Evolutionary conservation across 108 stramenopile genomes (phyloP), one percentile per base, ranked within the genome.

Genomic region (Cyclotella baltica): DNA sequence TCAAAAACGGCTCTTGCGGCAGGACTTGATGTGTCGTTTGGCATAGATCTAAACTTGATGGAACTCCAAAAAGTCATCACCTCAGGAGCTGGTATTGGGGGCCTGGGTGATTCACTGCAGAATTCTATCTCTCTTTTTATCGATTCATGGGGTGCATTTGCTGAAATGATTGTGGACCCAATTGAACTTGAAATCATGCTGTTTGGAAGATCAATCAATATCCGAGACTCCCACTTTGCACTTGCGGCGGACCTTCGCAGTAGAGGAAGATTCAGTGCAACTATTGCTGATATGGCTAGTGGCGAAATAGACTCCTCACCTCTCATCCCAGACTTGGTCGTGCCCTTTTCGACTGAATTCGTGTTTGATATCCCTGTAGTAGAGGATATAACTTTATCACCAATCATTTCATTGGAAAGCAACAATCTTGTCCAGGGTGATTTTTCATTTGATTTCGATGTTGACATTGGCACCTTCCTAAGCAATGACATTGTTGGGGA

Each of bases 11-110:
- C 40, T 43, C 40, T 76, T 27, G 30, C 66, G n/a, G 75, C 75
- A n/a, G 64, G 64, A 34, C 62, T 76, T 43, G 75, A 76, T 53
- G 66, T 48, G 61, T 27, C 46, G 19, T 76, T 76, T 46, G 46
- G 50, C 29, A 29, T 76, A 9, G 66, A 51, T 4, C 52, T 53
- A 4, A 53, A 53, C 11, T 19, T 53, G 4, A 13, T 4, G 4
- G 20, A 16, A 20, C 9, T 53, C n/a, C 52, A 53, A 19, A 22
- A 53, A 19, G 52, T 19, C 20, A 22, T 53, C 20, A 4, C n/a
- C n/a, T n/a, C n/a, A n/a, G n/a, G n/a, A n/a, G n/a, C n/a, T 20
- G n/a, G n/a, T 20, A 16, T 19, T 20, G n/a, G n/a, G 52, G 19
- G 4, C 9, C 52, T 53, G 4, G 52, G n/a, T 22, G 52, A 53